A percentile compares a stretch with the other conserved stretches of the same genome.
phyloP scores from a whole-genome alignment of 257 asterid genomes.

The Haberlea rhodopensis region DNA sequence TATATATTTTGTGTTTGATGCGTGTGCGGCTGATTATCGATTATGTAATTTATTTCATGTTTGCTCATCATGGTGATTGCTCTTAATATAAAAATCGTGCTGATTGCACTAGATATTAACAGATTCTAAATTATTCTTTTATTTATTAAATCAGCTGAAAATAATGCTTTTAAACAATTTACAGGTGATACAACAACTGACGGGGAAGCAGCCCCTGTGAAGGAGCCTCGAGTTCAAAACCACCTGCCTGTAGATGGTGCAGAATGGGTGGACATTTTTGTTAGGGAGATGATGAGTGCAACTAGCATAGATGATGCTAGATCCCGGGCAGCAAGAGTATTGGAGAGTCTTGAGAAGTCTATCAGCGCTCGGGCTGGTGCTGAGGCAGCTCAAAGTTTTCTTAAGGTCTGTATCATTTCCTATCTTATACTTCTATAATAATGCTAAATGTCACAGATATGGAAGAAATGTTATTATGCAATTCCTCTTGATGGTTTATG shows the following conservation, averaged over 20 bases:
- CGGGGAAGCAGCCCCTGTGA: conserved; percentile 27
- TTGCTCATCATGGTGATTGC: no score
- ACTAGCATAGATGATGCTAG: conserved; percentile 74
- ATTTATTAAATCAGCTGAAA: background rate
- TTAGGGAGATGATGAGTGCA: conserved; percentile 68
- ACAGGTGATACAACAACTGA: conserved; percentile 34
- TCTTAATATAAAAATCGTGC: no score
- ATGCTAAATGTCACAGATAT: conserved; percentile 10
- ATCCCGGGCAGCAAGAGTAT: conserved; percentile 50
- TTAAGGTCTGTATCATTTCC: conserved; percentile 48
- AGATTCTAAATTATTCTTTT: background rate
- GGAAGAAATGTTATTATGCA: conserved; percentile 4
- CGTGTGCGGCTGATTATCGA: background rate
- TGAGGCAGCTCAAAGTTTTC: conserved; percentile 50
- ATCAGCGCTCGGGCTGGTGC: conserved; percentile 44
- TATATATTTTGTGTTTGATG: background rate
- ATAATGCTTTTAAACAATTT: conserved; percentile 16
- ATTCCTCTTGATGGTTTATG: background rate
- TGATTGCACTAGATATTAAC: background rate
- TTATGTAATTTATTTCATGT: no score
- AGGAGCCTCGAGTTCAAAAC: conserved; percentile 37
- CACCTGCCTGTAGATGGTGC: conserved; percentile 63
- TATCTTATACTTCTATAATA: background rate
- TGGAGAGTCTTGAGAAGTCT: conserved; percentile 69
- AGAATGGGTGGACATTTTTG: conserved; percentile 75